phyloP scores from a whole-genome alignment of 352 stramenopile species.

The Phytopythium cucurbitacearum region DNA sequence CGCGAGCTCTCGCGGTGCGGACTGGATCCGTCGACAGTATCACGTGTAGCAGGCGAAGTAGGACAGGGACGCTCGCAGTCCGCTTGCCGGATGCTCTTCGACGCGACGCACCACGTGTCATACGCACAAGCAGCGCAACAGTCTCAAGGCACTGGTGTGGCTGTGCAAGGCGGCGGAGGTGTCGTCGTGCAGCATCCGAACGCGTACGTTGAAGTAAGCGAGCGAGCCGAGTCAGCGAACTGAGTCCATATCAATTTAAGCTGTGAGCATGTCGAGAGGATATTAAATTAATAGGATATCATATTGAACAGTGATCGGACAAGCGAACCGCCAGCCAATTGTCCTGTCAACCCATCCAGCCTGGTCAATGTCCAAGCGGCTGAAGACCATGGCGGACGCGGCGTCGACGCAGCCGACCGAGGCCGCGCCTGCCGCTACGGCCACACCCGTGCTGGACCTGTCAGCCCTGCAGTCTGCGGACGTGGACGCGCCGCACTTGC shows the following conservation, averaged over 20 bases:
- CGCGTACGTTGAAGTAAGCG: constrained; percentile 43
- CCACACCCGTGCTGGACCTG: constrained; percentile 15
- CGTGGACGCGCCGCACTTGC: constrained; percentile 34
- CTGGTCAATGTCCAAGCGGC: constrained; percentile 3
- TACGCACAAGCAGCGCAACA: constrained; percentile 7
- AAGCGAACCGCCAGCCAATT: neutral
- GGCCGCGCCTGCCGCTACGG: constrained; percentile 5
- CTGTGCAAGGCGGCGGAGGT: constrained; percentile 1
- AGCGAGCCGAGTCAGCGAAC: constrained; percentile 6
- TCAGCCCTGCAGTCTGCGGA: constrained; percentile 22
- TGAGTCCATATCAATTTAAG: too few species aligned
- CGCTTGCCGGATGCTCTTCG: constrained; percentile 50
- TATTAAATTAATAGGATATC: too few species aligned
- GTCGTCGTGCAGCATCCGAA: constrained; percentile 50
- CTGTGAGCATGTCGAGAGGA: too few species aligned
- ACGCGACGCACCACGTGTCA: constrained; percentile 26
- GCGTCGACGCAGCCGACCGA: neutral
- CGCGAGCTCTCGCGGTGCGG: constrained; percentile 33
- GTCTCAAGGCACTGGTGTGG: neutral
- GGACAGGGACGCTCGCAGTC: constrained; percentile 26
- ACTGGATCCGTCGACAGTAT: constrained; percentile 9
- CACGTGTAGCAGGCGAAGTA: constrained; percentile 29
- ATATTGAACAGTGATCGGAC: too few species aligned
- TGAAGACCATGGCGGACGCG: constrained; percentile 5
- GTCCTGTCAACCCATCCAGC: too few species aligned